Conservation (phyloP, 257 asterid species). For the Petunia secreta region DNA sequence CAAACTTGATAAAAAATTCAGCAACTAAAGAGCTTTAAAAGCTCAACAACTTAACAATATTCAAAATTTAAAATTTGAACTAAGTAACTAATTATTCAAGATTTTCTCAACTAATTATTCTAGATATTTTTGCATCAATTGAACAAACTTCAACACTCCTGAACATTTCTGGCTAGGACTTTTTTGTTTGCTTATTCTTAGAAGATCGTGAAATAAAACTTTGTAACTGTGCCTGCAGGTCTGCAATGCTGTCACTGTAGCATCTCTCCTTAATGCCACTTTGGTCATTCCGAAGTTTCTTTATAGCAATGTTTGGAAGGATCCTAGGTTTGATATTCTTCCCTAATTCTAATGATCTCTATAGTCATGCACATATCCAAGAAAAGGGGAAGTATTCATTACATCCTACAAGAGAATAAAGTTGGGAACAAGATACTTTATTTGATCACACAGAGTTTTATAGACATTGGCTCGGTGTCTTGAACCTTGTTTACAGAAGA, state of each 20-base stretch:
- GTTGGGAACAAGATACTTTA: background rate
- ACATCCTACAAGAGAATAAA: background rate
- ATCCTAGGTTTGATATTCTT: constrained; percentile 66
- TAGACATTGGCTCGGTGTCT: too few relatives aligned
- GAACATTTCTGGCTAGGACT: background rate
- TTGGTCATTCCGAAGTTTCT: constrained; percentile 89
- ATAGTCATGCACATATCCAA: background rate
- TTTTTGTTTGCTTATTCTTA: background rate
- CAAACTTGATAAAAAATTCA: too few relatives aligned
- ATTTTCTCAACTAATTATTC: too few relatives aligned
- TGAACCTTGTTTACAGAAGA: background rate
- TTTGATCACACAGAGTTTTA: background rate
- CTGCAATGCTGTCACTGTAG: constrained; percentile 92
- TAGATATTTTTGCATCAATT: too few relatives aligned
- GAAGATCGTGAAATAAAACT: background rate
- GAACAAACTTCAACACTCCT: too few relatives aligned
- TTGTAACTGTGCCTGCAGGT: constrained; percentile 52
- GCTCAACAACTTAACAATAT: too few relatives aligned
- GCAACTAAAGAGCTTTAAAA: too few relatives aligned
- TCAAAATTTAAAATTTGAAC: too few relatives aligned
- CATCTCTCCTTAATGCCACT: constrained; percentile 85
- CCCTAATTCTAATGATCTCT: background rate
- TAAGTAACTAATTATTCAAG: too few relatives aligned
- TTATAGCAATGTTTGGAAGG: constrained; percentile 97
- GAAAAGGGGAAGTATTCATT: background rate